Conservation (phyloP, 2,329 filamentous ascomycete genomes). For the Cytospora leucostoma region DNA sequence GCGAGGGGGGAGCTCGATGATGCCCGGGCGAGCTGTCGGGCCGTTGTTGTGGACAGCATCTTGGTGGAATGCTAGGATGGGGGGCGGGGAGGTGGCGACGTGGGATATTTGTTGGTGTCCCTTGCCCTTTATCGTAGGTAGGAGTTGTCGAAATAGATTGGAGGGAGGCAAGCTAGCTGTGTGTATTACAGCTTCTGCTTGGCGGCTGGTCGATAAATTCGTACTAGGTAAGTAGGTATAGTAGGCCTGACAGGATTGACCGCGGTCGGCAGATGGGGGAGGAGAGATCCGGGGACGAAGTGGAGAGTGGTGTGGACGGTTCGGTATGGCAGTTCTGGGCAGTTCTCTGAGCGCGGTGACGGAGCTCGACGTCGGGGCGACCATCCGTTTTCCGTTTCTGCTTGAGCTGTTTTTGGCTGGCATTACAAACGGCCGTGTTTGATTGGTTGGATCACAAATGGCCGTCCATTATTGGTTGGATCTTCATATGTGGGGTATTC, state of each 20-base stretch:
- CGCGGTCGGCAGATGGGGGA: not conserved
- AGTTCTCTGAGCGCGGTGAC: not conserved
- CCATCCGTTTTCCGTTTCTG: not conserved
- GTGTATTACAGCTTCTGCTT: not conserved
- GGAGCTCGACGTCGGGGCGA: constrained; percentile 22
- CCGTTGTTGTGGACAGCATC: constrained; percentile 23
- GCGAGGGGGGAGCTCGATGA: constrained; percentile 9
- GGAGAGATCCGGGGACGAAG: constrained; percentile 7
- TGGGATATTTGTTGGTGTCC: not conserved
- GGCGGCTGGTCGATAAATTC: not conserved
- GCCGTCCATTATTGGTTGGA: not conserved
- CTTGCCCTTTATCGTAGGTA: not conserved
- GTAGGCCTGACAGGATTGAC: not conserved
- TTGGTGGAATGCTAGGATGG: not conserved
- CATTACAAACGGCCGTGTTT: constrained; percentile 30
- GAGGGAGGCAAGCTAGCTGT: not conserved
- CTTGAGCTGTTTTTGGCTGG: constrained; percentile 23
- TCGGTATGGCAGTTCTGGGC: constrained; percentile 5
- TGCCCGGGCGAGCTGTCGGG: constrained; percentile 29
- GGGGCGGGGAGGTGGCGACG: not conserved
- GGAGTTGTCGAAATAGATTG: not conserved
- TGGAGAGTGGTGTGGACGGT: constrained; percentile 11
- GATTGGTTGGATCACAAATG: constrained; percentile 27
- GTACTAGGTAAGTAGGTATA: not conserved
- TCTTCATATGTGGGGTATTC: not conserved